These are phyloP conservation scores for Cyclotella atomus DNA, from an alignment of 108 stramenopile genomes.

Conservation along the genomic window DNA sequence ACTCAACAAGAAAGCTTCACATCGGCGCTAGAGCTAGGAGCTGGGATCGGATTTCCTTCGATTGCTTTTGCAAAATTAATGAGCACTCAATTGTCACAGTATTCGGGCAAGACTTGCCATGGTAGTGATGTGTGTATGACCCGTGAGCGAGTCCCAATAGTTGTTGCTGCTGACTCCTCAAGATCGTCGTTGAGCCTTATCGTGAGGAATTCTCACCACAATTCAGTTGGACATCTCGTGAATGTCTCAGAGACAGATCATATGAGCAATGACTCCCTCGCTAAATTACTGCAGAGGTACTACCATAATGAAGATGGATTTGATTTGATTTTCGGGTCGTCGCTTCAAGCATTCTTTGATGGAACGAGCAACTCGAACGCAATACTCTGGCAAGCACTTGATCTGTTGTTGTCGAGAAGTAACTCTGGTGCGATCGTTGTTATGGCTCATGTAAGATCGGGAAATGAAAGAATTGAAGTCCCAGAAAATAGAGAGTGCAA, in stretches of 20 bases:
- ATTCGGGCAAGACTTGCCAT: background rate
- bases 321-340: conserved; percentile 58
- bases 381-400: conserved; percentile 47
- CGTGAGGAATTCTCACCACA: conserved; percentile 12
- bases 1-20: background rate
- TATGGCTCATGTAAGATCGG: conserved; percentile 44
- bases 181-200: conserved; percentile 24
- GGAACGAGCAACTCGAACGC: conserved; percentile 33
- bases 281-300: conserved; percentile 16
- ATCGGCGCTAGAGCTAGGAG: conserved; percentile 55
- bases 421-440: conserved; percentile 46
- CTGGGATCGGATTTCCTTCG: conserved; percentile 60
- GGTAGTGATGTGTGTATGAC: conserved; percentile 9
- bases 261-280: background rate
- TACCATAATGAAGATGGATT: conserved; percentile 40
- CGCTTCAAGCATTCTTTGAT: conserved; percentile 58
- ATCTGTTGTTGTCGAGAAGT: conserved; percentile 35
- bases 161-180: conserved; percentile 27
- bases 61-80: conserved; percentile 52
- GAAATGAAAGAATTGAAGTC: conserved; percentile 28
- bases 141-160: conserved; percentile 15
- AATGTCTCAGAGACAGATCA: conserved; percentile 7
- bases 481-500: conserved; percentile 15
- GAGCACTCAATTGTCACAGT: background rate
- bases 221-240: conserved; percentile 21